These are phyloP conservation scores for Cyberlindnera veronae DNA, from an alignment of 805 yeast genomes.

Conservation along the genomic window DNA sequence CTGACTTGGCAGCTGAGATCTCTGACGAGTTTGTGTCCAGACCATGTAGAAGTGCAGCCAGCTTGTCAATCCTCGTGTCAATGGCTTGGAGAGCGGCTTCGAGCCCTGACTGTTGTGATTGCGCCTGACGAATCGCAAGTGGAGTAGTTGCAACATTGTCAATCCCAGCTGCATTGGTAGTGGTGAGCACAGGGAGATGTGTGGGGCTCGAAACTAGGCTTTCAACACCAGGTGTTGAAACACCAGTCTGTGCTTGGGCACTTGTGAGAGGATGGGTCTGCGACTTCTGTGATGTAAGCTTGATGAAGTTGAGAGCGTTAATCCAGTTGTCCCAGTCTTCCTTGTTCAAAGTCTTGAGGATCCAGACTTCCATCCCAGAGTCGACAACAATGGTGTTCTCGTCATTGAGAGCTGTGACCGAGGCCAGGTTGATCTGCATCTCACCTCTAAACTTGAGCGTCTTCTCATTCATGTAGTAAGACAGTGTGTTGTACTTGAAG, in stretches of 20 bases:
- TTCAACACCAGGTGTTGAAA: conserved; percentile 1
- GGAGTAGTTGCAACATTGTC: neutral
- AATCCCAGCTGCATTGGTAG: neutral
- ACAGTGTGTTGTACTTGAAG: conserved; percentile 74
- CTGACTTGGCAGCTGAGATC: conserved; percentile 1
- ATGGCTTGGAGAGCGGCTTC: conserved; percentile 2
- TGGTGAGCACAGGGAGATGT: conserved; percentile 2
- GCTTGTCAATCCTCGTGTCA: conserved; percentile 6
- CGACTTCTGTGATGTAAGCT: conserved; percentile 12
- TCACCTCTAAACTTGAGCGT: conserved; percentile 81
- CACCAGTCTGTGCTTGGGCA: neutral
- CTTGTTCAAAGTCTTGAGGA: conserved; percentile 61
- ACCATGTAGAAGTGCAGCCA: neutral
- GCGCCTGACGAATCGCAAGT: conserved; percentile 1
- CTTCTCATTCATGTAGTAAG: conserved; percentile 70
- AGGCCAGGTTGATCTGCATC: conserved; percentile 80
- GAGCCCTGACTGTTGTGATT: neutral
- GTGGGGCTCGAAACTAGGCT: conserved; percentile 6
- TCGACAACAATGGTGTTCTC: conserved; percentile 74
- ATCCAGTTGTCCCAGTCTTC: conserved; percentile 81
- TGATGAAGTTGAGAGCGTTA: conserved; percentile 58
- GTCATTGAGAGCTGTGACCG: conserved; percentile 73
- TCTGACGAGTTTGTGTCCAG: neutral
- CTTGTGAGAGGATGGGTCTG: conserved; percentile 1
- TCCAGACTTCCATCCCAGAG: conserved; percentile 95